phyloP scores from a whole-genome alignment of 257 asterid genomes.

The Gardenia jasminoides region DNA sequence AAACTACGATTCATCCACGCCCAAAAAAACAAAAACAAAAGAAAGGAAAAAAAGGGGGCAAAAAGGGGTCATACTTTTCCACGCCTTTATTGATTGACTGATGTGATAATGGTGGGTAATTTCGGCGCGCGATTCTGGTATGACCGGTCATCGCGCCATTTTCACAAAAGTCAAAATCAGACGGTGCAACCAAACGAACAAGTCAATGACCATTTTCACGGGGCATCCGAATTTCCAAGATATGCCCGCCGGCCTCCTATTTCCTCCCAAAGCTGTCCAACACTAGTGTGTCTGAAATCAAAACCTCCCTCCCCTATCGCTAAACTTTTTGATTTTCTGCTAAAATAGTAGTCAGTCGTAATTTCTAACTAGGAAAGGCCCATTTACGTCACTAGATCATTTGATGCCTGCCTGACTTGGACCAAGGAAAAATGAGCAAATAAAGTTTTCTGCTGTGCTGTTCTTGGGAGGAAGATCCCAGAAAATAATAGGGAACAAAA shows the following conservation, averaged over 20 bases:
- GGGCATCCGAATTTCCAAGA: not conserved
- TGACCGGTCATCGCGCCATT: not conserved
- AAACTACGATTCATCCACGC: no score
- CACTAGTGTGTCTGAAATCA: no score
- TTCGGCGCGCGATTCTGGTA: not conserved
- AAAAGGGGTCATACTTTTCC: not conserved
- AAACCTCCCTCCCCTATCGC: no score
- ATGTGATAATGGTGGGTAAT: not conserved
- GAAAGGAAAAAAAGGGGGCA: no score
- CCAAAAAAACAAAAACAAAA: not conserved
- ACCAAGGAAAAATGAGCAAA: no score
- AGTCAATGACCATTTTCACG: not conserved
- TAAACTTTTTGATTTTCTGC: no score
- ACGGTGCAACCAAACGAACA: not conserved
- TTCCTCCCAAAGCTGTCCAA: not conserved
- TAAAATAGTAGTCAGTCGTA: no score
- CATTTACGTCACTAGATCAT: not conserved
- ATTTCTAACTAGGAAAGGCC: no score
- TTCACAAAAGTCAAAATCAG: not conserved
- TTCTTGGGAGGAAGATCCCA: not conserved
- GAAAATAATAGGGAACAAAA: no score
- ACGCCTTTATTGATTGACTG: not conserved
- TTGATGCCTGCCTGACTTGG: no score
- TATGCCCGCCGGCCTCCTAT: no score
- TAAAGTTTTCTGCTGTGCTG: not conserved